Evolutionary conservation across 2,329 filamentous ascomycete genomes (phyloP).

Genomic region (Apiospora phragmitis): DNA sequence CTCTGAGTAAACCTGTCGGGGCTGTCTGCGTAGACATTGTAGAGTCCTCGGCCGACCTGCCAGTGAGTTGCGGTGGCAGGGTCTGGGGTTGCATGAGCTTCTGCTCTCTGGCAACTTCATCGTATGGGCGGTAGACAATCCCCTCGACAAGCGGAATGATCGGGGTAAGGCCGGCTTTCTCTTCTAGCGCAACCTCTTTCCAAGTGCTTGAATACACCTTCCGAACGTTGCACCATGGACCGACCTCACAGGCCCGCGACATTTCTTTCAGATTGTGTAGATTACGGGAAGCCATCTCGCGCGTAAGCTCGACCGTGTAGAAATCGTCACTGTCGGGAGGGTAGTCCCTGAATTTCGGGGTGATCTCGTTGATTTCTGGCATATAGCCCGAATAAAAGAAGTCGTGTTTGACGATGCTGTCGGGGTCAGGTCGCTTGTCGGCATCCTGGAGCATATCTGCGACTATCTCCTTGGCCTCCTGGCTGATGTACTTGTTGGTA

Average conservation of each 20-base stretch:
- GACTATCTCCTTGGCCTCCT: constrained; percentile 76
- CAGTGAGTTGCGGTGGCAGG: constrained; percentile 34
- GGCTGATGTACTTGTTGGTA: constrained; percentile 69
- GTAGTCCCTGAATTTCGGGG: constrained; percentile 54
- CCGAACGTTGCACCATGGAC: constrained; percentile 51
- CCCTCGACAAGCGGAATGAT: constrained; percentile 62
- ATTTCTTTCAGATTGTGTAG: constrained; percentile 55
- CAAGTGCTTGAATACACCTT: constrained; percentile 57
- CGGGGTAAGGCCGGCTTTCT: constrained; percentile 65
- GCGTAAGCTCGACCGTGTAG: constrained; percentile 48
- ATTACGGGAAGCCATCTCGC: constrained; percentile 47
- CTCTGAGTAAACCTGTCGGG: constrained; percentile 47
- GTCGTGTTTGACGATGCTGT: constrained; percentile 74
- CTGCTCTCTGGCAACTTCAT: constrained; percentile 60
- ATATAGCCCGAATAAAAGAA: constrained; percentile 80
- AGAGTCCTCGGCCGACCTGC: constrained; percentile 36
- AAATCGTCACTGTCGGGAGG: constrained; percentile 60
- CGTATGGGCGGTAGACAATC: constrained; percentile 65
- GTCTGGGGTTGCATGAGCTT: constrained; percentile 35
- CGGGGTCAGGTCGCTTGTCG: constrained; percentile 72
- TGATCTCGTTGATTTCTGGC: constrained; percentile 62
- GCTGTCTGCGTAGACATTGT: constrained; percentile 32
- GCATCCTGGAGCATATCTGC: constrained; percentile 75
- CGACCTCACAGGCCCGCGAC: constrained; percentile 59
- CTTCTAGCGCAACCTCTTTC: constrained; percentile 68